Evolutionary conservation across 805 yeast genomes (phyloP), one percentile per base, ranked within the genome.

Genomic region (Metschnikowia baotianmanensis): DNA sequence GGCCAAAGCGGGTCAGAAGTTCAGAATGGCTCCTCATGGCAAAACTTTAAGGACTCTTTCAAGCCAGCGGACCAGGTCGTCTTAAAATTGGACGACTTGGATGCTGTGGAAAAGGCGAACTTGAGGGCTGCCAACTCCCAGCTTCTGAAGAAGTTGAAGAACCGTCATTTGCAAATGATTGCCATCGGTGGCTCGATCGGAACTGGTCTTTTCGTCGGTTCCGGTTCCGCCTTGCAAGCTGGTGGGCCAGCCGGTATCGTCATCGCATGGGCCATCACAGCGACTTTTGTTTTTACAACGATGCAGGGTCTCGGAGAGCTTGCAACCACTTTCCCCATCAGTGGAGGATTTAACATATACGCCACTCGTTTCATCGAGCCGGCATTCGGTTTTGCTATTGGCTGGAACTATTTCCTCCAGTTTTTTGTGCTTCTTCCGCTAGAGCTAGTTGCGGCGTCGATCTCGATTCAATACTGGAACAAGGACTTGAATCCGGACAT

Each of bases 121-220:
- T 34, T 58, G 17, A 46, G 52, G 20, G 47, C 62, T 2, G 59
- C 62, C 25, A 52, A 51, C 36, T 51, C 55, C 23, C 48, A 43
- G 32, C 50, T 50, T n/a, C 32, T 50, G 12, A 47, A 45, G 35
- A 40, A 39, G 19, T 46, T 51, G 38, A 78, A 76, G 52, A 74
- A 77, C 31, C 72, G 90, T 56, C 91, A 86, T 58, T 62, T 86
- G 50, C 80, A 82, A 45, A 81, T 84, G 87, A 86, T 86, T 63
- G 89, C 93, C 36, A 70, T 86, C 46, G 93, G 91, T 50, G 90
- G 91, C 31, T 76, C 84, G 45, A 85, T 86, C 51, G 96, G 95
- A 52, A 82, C 91, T 7, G 95, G 93, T 56, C 69, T 87, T 37
- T 79, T 87, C 46, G 83, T 87, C 23, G 87, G 88, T 56, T 76